Conservation (phyloP, 139 green algal genomes). For the Chlorella sorokiniana region DNA sequence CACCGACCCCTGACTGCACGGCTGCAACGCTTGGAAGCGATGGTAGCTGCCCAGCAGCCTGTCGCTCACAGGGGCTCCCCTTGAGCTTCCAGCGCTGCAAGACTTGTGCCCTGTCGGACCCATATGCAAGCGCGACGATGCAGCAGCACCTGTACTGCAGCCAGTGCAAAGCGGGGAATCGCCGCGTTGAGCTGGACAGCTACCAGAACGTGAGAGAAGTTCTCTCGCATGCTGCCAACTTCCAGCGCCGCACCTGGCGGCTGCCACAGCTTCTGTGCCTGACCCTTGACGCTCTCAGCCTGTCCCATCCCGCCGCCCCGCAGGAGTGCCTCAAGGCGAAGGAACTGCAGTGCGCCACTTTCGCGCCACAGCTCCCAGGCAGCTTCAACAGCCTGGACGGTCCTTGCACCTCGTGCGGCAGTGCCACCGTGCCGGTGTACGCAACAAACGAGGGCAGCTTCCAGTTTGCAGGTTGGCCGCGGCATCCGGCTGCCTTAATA, state of each 20-base stretch:
- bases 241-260: not conserved
- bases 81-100: not conserved
- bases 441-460: not conserved
- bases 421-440: not conserved
- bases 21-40: not conserved
- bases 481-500: not conserved
- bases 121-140: not conserved
- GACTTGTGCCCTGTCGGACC: not conserved
- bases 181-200: not conserved
- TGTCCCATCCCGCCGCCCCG: not conserved
- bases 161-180: not conserved
- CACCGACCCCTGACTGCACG: not conserved
- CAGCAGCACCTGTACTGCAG: not conserved
- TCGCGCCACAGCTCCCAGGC: not conserved
- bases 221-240: not conserved
- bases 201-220: not conserved
- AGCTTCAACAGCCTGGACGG: not conserved
- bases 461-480: not conserved
- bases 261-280: not conserved
- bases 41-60: not conserved
- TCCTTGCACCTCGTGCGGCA: not conserved
- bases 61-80: not conserved
- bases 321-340: not conserved
- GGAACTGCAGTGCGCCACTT: not conserved
- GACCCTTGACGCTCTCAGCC: not conserved